Base-by-base conservation (phyloP, 495 filamentous ascomycete species). In the Aspergillus campestris region DNA sequence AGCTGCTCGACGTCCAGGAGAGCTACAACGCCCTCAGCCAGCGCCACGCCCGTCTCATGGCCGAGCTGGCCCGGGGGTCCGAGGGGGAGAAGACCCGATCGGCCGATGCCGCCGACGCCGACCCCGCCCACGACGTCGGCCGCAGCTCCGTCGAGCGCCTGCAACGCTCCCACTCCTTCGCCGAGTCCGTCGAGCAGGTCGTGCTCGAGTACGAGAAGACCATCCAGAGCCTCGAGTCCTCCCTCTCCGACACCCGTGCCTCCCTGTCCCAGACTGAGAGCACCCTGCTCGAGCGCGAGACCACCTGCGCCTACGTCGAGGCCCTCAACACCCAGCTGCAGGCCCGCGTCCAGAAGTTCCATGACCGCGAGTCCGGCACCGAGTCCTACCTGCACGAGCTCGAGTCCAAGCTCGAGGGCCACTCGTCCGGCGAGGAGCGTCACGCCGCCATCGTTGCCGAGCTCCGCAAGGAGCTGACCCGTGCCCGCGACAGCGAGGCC, bases 131-230 rank as follows among this genome's bases (percentile, higher is more conserved):
- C 7, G 70, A 75, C 12, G 70, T 84, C 49, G 86, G 83, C 34
- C 83, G 89, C 54, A 89, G 75, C 52, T 91, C 92, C 3, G 80
- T 89, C 7, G 89, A 95, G 60, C 75, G 94, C 46, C 70, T 97
- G 45, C 94, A 95, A 57, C 82, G 91, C 12, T 97, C 92, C 12
- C 92, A 89, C 55, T 90, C 87, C 7, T 96, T 97, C 64, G 89
- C 91, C 7, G 82, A 92, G 62, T 89, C 89, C 34, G 90, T 96
- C 28, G 94, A 99, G 56, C 84, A 92, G 58, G 87, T 99, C 34
- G 87, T 99, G 11, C 67, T 97, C 12, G 92, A 99, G 58, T 99
- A 99, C 60, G 92, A 99, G 55, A 96, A 94, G 76, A 99, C 92
- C 0, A 97, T 99, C 48, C 88, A 96, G 60, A 84, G 76, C 52